These are phyloP conservation scores for Salvia splendens DNA, from an alignment of 257 asterid genomes.

Conservation along the genomic window DNA sequence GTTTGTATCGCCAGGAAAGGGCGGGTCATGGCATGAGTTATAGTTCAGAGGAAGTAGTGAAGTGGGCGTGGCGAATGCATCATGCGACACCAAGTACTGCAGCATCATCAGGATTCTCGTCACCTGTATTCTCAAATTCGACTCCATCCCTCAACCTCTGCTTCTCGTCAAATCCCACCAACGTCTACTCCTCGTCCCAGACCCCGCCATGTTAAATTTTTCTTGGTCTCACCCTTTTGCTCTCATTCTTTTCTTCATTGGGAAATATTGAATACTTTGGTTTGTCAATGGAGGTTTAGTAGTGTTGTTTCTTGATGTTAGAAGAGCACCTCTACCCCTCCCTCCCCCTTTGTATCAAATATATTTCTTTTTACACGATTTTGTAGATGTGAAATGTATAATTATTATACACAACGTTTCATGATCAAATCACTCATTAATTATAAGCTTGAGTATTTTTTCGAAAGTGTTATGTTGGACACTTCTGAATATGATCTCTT, in stretches of 20 bases:
- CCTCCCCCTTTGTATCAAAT: too few relatives aligned
- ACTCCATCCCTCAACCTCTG: conserved; percentile 34
- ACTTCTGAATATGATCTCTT: too few relatives aligned
- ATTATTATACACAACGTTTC: too few relatives aligned
- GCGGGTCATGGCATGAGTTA: conserved; percentile 29
- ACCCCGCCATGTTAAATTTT: too few relatives aligned
- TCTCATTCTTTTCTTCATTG: conserved; percentile 27
- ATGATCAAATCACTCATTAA: too few relatives aligned
- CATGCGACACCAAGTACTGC: conserved; percentile 50
- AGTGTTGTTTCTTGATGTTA: too few relatives aligned
- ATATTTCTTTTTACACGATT: background rate
- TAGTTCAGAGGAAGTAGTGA: conserved; percentile 43
- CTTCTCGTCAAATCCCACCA: conserved; percentile 44
- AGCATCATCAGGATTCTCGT: conserved; percentile 97
- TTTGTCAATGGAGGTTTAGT: background rate
- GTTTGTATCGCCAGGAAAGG: conserved; percentile 38
- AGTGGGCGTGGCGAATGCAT: conserved; percentile 55
- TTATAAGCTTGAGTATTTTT: too few relatives aligned
- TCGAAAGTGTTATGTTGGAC: too few relatives aligned
- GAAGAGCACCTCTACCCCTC: too few relatives aligned
- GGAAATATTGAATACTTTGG: background rate
- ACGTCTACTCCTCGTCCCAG: background rate
- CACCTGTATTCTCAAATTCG: conserved; percentile 34
- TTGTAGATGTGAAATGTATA: background rate
- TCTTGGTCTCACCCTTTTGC: background rate